phyloP scores from a whole-genome alignment of 2,329 filamentous ascomycete genomes.

The Arthrinium phaeospermum region DNA sequence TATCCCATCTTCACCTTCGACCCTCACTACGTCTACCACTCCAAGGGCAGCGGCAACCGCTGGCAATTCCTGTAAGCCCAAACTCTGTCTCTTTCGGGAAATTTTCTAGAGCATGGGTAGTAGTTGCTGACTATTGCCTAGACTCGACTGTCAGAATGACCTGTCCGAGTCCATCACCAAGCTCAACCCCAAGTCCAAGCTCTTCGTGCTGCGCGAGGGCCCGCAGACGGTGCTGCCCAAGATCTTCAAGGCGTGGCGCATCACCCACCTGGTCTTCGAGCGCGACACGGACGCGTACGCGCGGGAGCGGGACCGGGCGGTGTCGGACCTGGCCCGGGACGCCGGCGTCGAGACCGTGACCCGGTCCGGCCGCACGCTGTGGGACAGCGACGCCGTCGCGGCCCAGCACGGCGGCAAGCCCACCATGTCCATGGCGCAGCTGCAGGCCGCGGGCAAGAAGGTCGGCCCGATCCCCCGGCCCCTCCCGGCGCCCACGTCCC shows the following conservation, averaged over 20 bases:
- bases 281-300: conserved; percentile 79
- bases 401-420: conserved; percentile 69
- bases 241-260: conserved; percentile 74
- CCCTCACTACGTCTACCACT: conserved; percentile 78
- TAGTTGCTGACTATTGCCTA: conserved; percentile 33
- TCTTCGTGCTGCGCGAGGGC: conserved; percentile 74
- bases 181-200: conserved; percentile 70
- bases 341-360: conserved; percentile 73
- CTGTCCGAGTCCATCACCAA: conserved; percentile 70
- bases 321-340: conserved; percentile 63
- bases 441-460: conserved; percentile 67
- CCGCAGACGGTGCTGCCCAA: conserved; percentile 75
- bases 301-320: conserved; percentile 64
- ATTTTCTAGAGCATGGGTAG: not conserved
- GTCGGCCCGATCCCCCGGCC: conserved; percentile 67
- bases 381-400: conserved; percentile 74
- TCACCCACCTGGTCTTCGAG: conserved; percentile 80
- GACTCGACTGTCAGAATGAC: conserved; percentile 75
- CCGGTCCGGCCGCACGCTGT: conserved; percentile 70
- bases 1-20: conserved; percentile 85
- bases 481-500: conserved; percentile 55
- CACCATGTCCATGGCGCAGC: conserved; percentile 75
- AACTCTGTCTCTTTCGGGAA: not conserved
- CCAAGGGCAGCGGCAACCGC: conserved; percentile 72
- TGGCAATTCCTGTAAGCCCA: conserved; percentile 70